Conservation (phyloP, 495 filamentous ascomycete genomes). For the Penicillium silybi region DNA sequence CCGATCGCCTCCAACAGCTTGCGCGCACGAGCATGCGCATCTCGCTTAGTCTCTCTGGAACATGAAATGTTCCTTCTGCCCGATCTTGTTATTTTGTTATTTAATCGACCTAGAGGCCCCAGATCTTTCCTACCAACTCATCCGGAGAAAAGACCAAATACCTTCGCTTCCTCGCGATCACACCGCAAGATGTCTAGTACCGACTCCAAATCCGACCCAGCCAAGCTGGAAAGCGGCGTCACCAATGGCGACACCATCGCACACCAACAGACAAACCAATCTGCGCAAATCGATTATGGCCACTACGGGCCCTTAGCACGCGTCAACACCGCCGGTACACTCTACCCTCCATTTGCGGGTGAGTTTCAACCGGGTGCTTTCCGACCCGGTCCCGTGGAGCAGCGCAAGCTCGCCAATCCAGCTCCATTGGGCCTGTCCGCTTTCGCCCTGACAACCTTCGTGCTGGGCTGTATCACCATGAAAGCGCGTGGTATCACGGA, state of each 20-base stretch:
- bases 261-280: constrained; percentile 2
- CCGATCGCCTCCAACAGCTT: background rate
- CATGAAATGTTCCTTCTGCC: background rate
- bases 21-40: background rate
- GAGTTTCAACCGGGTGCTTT: constrained; percentile 88
- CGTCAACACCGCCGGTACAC: constrained; percentile 54
- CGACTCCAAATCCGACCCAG: background rate
- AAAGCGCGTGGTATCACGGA: constrained; percentile 48
- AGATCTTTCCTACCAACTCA: background rate
- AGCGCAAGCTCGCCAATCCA: constrained; percentile 73
- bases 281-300: constrained; percentile 14
- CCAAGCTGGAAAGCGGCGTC: constrained; percentile 4
- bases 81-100: background rate
- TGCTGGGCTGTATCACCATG: constrained; percentile 77
- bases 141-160: background rate
- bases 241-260: background rate
- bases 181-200: background rate
- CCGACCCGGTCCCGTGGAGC: constrained; percentile 47
- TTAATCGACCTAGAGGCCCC: no score
- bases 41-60: background rate
- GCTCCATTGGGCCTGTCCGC: constrained; percentile 73
- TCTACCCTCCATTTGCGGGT: constrained; percentile 79
- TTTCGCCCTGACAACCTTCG: constrained; percentile 85
- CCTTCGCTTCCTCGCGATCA: background rate
- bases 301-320: constrained; percentile 55